These are phyloP conservation scores for Pyrus pyrifolia DNA, from an alignment of 306 rosid species.

Conservation along the genomic window DNA sequence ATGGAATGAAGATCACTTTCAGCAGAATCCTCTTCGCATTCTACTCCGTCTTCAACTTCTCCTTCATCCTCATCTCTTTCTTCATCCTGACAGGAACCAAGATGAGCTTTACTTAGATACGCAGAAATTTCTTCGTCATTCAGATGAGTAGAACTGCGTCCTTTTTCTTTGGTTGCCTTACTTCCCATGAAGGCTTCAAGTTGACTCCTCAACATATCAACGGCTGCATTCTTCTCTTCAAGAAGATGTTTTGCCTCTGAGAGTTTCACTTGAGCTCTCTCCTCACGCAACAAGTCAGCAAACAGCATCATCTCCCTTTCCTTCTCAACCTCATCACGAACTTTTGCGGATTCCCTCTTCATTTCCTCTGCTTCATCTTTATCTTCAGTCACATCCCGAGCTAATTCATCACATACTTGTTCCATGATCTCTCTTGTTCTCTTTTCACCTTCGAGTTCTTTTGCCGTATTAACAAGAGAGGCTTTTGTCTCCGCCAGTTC, in stretches of 20 bases:
- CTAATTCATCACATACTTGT: conserved; percentile 76
- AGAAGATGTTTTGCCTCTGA: conserved; percentile 64
- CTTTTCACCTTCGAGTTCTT: conserved; percentile 87
- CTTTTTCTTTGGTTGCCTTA: conserved; percentile 61
- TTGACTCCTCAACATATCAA: conserved; percentile 74
- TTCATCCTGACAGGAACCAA: conserved; percentile 41
- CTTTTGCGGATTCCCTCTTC: conserved; percentile 51
- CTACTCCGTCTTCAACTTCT: conserved; percentile 69
- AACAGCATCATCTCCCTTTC: conserved; percentile 73
- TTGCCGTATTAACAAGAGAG: conserved; percentile 67
- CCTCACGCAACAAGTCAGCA: conserved; percentile 58
- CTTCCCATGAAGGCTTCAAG: conserved; percentile 80
- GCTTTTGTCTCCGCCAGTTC: conserved; percentile 88
- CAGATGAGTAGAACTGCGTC: conserved; percentile 44
- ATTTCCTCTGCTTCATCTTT: conserved; percentile 49
- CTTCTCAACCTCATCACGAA: conserved; percentile 57
- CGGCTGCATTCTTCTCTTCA: conserved; percentile 74
- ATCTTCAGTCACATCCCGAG: conserved; percentile 67
- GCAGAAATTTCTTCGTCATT: conserved; percentile 62
- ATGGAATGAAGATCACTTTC: conserved; percentile 93
- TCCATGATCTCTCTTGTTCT: conserved; percentile 89
- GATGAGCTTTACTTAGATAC: conserved; percentile 46
- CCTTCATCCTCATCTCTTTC: conserved; percentile 67
- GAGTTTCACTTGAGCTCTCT: conserved; percentile 67
- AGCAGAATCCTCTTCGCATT: conserved; percentile 67